Evolutionary conservation across 2,329 filamentous ascomycete species (phyloP), one percentile per base, ranked within the genome.

Genomic region (Tympanopsis confertula): DNA sequence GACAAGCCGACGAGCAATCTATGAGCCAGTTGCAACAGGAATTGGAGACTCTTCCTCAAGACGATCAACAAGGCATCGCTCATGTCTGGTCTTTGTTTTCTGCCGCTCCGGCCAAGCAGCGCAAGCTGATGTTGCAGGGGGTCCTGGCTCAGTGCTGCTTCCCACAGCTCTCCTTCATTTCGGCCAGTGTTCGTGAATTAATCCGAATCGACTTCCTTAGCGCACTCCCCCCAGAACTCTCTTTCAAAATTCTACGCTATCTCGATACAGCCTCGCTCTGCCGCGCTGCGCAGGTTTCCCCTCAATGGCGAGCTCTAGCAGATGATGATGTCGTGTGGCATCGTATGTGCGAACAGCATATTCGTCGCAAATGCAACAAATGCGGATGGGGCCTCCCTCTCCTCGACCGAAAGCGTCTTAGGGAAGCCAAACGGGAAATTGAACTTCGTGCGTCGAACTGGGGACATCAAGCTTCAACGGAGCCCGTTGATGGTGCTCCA

Each of bases 31-130:
- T 98, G 44, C 91, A 98, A 56, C 80, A 88, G 80, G 83, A 91
- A 58, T 75, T 96, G 38, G 83, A 89, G 49, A 78, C 74, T 35
- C 72, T 95, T 22, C 82, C 87, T 4, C 74, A 82, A 44, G 78
- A 75, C 45, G 91, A 98, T 56, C 87, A 94, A 60, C 86, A 95
- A 61, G 88, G 85, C 52, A 95, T 98, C 50, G 86, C 88, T 22
- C 89, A 95, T 52, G 88, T 96, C 39, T 98, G 91, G 91, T 94
- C 89, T 0, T 70, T 96, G 35, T 98, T 98, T 65, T 96, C 89
- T 1, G 91, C 91, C 28, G 88, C 91, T 1, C 91, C 91, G 0
- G 74, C 86, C 7, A 94, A 93, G 55, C 89, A 96, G 53, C 81
- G 91, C 48, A 89, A 94, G 45, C 71, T 98, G 42, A 96, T 98